phyloP scores from a whole-genome alignment of 202 grass and related monocot species.

The Elaeis oleifera region DNA sequence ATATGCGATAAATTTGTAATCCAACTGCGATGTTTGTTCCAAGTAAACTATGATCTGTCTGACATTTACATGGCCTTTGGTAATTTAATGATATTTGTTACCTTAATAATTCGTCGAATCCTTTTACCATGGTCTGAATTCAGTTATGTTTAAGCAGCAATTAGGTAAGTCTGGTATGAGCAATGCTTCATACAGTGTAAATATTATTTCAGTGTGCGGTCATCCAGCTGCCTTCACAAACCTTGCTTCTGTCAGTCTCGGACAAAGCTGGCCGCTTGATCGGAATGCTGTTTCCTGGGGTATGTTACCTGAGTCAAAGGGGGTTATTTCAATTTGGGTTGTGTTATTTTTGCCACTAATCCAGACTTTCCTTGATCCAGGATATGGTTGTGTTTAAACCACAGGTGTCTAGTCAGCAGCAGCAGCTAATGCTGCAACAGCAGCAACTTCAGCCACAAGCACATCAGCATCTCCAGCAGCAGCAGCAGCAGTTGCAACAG shows the following conservation, averaged over 20 bases:
- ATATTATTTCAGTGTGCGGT: slow-evolving; percentile 71
- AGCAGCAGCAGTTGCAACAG: slow-evolving; percentile 8
- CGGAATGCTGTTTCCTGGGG: slow-evolving; percentile 97
- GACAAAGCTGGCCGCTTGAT: slow-evolving; percentile 85
- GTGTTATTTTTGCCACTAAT: slow-evolving; percentile 3
- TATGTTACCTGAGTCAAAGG: slow-evolving; percentile 23
- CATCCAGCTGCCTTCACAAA: slow-evolving; percentile 94
- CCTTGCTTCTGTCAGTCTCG: slow-evolving; percentile 79
- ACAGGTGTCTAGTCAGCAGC: slow-evolving; percentile 67
- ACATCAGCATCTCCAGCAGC: slow-evolving; percentile 15
- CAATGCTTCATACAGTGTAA: neutral
- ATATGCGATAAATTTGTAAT: too few relatives aligned
- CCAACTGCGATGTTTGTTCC: too few relatives aligned
- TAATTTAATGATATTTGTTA: too few relatives aligned
- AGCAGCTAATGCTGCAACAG: neutral
- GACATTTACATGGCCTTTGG: too few relatives aligned
- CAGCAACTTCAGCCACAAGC: neutral
- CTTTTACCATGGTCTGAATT: too few relatives aligned
- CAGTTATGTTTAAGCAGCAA: too few relatives aligned
- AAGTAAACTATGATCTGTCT: too few relatives aligned
- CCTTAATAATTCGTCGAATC: too few relatives aligned
- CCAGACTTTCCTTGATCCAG: slow-evolving; percentile 23
- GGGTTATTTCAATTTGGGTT: neutral
- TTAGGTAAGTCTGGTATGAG: too few relatives aligned
- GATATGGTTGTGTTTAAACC: slow-evolving; percentile 99